Evolutionary conservation across 768 basidiomycete species (phyloP).

Genomic region (Symmetrospora coprosmae): DNA sequence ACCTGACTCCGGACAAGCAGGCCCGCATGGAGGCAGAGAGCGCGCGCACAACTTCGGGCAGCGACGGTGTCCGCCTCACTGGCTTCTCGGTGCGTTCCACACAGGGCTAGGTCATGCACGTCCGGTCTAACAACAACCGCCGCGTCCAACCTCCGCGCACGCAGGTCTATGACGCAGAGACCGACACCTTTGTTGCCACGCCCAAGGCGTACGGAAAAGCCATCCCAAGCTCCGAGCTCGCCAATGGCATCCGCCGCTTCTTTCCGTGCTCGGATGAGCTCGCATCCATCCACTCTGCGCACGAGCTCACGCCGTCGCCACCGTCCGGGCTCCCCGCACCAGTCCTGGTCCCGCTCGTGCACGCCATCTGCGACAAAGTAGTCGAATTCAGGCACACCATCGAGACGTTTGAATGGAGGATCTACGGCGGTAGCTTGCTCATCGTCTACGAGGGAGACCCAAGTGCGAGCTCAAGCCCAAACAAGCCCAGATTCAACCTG

Average conservation of each 20-base stretch:
- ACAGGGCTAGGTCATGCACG: background rate
- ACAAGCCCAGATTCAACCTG: conserved; percentile 44
- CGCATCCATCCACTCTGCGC: background rate
- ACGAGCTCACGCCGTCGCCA: background rate
- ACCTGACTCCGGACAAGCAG: conserved; percentile 56
- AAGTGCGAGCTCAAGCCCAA: too few species aligned
- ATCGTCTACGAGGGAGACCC: conserved; percentile 62
- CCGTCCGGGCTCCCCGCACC: background rate
- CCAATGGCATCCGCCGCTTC: conserved; percentile 61
- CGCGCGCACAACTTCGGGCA: conserved; percentile 58
- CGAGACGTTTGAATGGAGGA: conserved; percentile 51
- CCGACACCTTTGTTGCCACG: conserved; percentile 48
- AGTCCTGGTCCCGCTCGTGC: conserved; percentile 44
- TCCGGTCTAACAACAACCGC: background rate
- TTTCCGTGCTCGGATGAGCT: conserved; percentile 40
- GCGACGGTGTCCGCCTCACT: conserved; percentile 67
- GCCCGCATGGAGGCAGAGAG: conserved; percentile 55
- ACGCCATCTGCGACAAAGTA: conserved; percentile 42
- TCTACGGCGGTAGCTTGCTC: conserved; percentile 68
- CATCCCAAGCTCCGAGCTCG: conserved; percentile 54
- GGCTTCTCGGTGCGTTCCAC: conserved; percentile 65
- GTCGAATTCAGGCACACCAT: conserved; percentile 43
- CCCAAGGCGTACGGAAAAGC: conserved; percentile 66
- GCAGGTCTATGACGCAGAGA: conserved; percentile 58
- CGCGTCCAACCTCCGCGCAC: background rate